Evolutionary conservation across 2,329 filamentous ascomycete genomes (phyloP), one percentile per base, ranked within the genome.

Genomic region (Penicillium sclerotiorum): DNA sequence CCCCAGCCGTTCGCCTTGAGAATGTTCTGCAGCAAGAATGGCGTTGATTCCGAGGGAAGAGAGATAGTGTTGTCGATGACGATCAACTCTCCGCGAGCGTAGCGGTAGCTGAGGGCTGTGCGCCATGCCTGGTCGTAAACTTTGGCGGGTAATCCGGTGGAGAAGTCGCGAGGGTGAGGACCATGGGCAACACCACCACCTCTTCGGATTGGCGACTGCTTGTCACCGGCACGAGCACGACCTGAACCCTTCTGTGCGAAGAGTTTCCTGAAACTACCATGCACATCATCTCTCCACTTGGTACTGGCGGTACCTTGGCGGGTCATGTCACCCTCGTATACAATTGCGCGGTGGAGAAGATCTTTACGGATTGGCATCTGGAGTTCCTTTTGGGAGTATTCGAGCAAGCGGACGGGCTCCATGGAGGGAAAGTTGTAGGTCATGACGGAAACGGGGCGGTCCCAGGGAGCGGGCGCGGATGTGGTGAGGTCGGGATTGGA

Each of bases 81-180:
- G 58, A 96, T 78, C 63, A 99, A 77, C 76, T 97, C 90, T 41
- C 92, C 94, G 59, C 86, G 84, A 58, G 87, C 81, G 74, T 94
- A 97, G 52, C 94, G 85, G 77, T 96, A 95, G 66, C 88, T 94
- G 58, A 99, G 80, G 9, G 94, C 94, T 36, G 89, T 97, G 67
- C 94, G 85, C 90, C 90, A 97, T 8, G 94, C 94, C 62, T 95
- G 80, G 73, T 97, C 92, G 76, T 99, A 99, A 40, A 96, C 84
- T 77, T 97, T 97, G 67, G 82, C 81, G 62, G 88, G 91, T 47
- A 99, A 79, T 13, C 82, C 81, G 18, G 92, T 95, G 52, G 84
- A 83, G 68, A 99, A 99, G 75, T 97, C 90, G 69, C 94, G 83
- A 21, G 92, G 92, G 62, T 92, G 86, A 22, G 94, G 94, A n/a